Evolutionary conservation across 148 eudicot species (phyloP), one percentile per base, ranked within the genome.

Genomic region (Diospyros kaki): DNA sequence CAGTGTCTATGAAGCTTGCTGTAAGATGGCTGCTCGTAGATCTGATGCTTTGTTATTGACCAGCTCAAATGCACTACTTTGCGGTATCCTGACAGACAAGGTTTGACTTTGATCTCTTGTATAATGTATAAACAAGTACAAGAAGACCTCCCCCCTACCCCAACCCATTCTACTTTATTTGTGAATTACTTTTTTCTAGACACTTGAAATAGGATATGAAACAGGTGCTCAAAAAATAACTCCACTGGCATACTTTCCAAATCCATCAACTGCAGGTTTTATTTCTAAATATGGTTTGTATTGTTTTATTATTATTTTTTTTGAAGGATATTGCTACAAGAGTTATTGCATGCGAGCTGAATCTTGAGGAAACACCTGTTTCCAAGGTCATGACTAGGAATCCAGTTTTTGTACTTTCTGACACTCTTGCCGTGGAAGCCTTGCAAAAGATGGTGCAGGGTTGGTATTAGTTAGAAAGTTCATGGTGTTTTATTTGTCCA

Each of bases 361-460:
- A 93, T 88, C 91, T 90, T 72, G 89, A 90, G 78, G 93, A 89
- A 74, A 95, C 97, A 1, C 94, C 97, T 71, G 96, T 91, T 81
- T 92, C 99, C 50, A 93, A 89, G 76, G 97, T 90, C 73, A 95
- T 95, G 99, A 95, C 97, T 17, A 95, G 85, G 77, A 92, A 91
- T 79, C 99, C 99, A 40, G 82, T 81, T 45, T 95, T 95, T 83
- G 99, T 95, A 79, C 91, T 95, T 76, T 90, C 99, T 56, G 96
- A 89, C 79, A 85, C 94, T 54, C 91, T 89, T 73, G 97, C 99
- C 28, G 99, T 95, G 59, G 99, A 95, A 87, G 97, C 97, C 63
- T 81, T 95, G 82, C 99, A 95, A 70, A 95, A 95, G 77, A 95
- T 95, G 99, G 92, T 93, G 9, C 94, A 85, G 86, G 99, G 99